Base-by-base conservation (phyloP, 2,329 filamentous ascomycete species). In the Geosmithia flava region DNA sequence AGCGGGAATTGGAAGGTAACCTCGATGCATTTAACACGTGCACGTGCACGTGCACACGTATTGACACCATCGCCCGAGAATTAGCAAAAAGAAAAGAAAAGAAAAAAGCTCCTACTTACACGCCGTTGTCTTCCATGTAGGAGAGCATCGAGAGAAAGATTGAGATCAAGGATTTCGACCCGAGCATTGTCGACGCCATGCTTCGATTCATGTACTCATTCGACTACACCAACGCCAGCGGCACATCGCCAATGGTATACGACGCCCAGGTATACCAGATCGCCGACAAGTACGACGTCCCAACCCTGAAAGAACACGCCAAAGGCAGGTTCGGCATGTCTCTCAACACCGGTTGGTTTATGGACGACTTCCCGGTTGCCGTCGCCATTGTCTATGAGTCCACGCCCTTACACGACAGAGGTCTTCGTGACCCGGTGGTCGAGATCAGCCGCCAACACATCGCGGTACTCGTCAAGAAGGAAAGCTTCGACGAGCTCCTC, bases 161-260 rank as follows among this genome's bases (percentile, higher is more conserved):
- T 19, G 46, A 50, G 20, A 48, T 53, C n/a, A 45, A 46, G 27
- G 51, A 53, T n/a, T 51, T 53, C 19, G 52, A 53, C 27, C 4
- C 49, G 17, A 48, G 46, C 5, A 41, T 52, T n/a, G 51, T 53
- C 8, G 49, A 52, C 40, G 44, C 49, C 2, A 53, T 52, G 49
- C 42, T 53, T 10, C 44, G 44, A 20, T 53, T 52, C 45, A 52
- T 53, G 51, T 53, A 53, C 45, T 46, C 49, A 1, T 52, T 53
- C 20, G 49, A 52, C 41, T 53, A 52, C 48, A 51, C 20, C 46
- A 51, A 51, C 42, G 39, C 15, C 30, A 42, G 39, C 30, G 33
- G 47, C 13, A 47, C 43, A 19, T 48, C 52, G 5, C 20, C 45
- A 5, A 52, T 52, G 51, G 42, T 51, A 2, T 52, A 37, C 20